phyloP scores from a whole-genome alignment of 306 rosid species.

The Dryas octopetala region DNA sequence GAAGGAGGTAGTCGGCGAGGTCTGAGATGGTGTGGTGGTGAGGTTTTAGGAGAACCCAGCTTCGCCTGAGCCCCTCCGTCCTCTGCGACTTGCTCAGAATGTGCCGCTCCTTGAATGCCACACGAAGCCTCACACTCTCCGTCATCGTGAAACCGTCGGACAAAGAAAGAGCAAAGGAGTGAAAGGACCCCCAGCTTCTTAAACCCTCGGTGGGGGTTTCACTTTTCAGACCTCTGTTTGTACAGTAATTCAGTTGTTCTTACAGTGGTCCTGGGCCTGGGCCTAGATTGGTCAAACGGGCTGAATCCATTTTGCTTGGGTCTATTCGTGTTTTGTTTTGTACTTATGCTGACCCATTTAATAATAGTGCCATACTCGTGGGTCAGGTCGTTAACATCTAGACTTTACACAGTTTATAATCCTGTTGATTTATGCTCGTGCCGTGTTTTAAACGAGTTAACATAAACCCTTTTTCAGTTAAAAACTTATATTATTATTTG shows the following conservation, averaged over 20 bases:
- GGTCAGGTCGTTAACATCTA: too few species aligned
- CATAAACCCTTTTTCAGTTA: too few species aligned
- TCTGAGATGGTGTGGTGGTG: conserved; percentile 66
- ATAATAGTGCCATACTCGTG: too few species aligned
- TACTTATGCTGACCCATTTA: too few species aligned
- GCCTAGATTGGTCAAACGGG: too few species aligned
- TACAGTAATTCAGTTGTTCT: not conserved
- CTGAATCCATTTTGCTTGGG: too few species aligned
- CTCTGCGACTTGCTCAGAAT: conserved; percentile 56
- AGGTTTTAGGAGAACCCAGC: conserved; percentile 83
- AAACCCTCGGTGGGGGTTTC: conserved; percentile 20
- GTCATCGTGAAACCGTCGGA: conserved; percentile 22
- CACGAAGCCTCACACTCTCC: conserved; percentile 63
- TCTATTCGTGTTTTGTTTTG: too few species aligned
- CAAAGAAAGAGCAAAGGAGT: too few species aligned
- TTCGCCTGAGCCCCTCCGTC: conserved; percentile 57
- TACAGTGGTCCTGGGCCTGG: not conserved
- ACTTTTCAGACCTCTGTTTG: not conserved
- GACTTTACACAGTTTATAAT: too few species aligned
- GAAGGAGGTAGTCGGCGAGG: conserved; percentile 49
- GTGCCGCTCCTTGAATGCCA: conserved; percentile 51
- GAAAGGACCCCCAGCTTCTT: not conserved
- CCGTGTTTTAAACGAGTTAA: too few species aligned
- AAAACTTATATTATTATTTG: too few species aligned
- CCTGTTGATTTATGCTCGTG: too few species aligned